Base-by-base conservation (phyloP, 257 asterid species). In the Gentiana dahurica region DNA sequence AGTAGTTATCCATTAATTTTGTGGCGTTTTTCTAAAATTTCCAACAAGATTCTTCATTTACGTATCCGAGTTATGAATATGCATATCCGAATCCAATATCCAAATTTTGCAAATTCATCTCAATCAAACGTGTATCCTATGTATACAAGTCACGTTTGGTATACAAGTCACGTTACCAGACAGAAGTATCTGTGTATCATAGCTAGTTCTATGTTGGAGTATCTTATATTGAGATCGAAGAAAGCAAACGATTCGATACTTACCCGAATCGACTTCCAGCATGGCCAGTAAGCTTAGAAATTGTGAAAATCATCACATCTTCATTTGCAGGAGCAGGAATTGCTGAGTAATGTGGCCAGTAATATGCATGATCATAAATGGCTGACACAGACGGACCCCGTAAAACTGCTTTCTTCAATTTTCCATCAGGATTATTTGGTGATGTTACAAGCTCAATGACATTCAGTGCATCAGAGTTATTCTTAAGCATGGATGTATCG, bases 191-290 rank as follows among this genome's bases (percentile, higher is more conserved):
- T 24, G 24, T 24, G 24, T 24, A 24, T 24, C 24, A 24, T 24
- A 24, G 24, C 24, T 24, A 24, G 24, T 24, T 24, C 24, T 24
- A 0, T 24, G 24, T 24, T 0, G 24, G 24, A 24, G 24, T 24
- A 24, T 24, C 24, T 24, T 24, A 24, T 24, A 24, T 24, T 24
- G 1, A 24, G 24, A 24, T 24, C 24, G 24, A 24, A 24, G 1
- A 24, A 24, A 24, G 46, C 6, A 41, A 5, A 10, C 9, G 8
- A 41, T 10, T 41, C 9, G 46, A 41, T 3, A 41, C 1, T 71
- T 81, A 84, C 94, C 95, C 95, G 57, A 85, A 72, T 77, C 91
- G 66, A 64, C 79, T 82, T 64, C 97, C 94, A 9, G 94, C 97
- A 68, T 88, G 95, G 41, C 95, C 95, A 2, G 95, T 81, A 38